These are phyloP conservation scores for Starmerella scarabaei DNA, from an alignment of 805 yeast genomes.

Conservation along the genomic window DNA sequence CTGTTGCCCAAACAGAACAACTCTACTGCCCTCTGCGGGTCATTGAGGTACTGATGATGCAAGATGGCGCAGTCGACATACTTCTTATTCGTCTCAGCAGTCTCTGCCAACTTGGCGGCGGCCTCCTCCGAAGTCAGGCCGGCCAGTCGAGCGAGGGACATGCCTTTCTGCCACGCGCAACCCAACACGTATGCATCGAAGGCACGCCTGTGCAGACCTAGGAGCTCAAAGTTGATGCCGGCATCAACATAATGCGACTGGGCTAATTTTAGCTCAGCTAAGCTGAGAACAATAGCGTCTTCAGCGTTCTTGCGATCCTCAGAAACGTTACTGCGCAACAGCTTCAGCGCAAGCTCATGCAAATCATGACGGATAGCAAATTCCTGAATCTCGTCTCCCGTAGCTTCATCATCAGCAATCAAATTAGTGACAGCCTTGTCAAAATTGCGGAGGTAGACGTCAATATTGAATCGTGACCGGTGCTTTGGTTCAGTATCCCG, in stretches of 20 bases:
- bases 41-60: constrained; percentile 46
- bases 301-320: neutral
- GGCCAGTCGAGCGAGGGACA: constrained; percentile 35
- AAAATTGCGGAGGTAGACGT: constrained; percentile 56
- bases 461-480: constrained; percentile 64
- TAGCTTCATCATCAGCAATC: constrained; percentile 27
- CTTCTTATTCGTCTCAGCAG: constrained; percentile 44
- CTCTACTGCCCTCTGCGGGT: constrained; percentile 49
- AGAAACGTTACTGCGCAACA: constrained; percentile 1
- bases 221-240: constrained; percentile 61
- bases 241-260: constrained; percentile 57
- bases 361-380: constrained; percentile 60
- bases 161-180: constrained; percentile 76
- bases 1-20: constrained; percentile 61
- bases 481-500: constrained; percentile 53
- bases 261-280: constrained; percentile 49
- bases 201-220: constrained; percentile 46
- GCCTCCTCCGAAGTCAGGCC: constrained; percentile 33
- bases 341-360: constrained; percentile 48
- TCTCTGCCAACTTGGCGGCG: constrained; percentile 47
- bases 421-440: constrained; percentile 60
- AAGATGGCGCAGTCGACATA: constrained; percentile 74
- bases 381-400: constrained; percentile 41
- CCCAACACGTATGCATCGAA: constrained; percentile 55
- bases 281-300: constrained; percentile 38